Evolutionary conservation across 495 filamentous ascomycete genomes (phyloP).

Genomic region (Tuber magnatum): DNA sequence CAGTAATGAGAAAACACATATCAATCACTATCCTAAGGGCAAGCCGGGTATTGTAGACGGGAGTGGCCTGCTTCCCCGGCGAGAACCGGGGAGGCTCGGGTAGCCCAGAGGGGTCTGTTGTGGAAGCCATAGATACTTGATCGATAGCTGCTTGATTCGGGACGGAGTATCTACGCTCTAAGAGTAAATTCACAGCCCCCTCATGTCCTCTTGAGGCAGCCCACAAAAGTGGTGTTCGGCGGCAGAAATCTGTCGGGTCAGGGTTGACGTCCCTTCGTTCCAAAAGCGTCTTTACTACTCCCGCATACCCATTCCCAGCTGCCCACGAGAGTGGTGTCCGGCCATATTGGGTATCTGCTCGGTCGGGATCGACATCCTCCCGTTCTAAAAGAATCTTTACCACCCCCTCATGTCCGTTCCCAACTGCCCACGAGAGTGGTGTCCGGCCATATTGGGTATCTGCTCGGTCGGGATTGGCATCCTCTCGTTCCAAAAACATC

Average conservation of each 20-base stretch:
- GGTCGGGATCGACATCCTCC: neutral
- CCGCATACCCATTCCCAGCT: neutral
- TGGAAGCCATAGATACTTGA: too few species aligned
- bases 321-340: neutral
- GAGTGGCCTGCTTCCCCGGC: neutral
- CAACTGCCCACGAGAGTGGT: neutral
- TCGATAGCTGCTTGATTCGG: neutral
- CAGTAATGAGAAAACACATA: neutral
- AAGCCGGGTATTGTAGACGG: neutral
- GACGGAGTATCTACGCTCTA: neutral
- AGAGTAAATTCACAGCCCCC: neutral
- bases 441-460: neutral
- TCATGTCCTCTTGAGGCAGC: neutral
- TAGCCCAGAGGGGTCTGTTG: too few species aligned
- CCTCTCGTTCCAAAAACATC: neutral
- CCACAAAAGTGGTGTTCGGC: neutral
- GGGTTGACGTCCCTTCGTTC: neutral
- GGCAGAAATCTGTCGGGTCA: neutral
- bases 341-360: neutral
- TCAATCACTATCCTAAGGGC: neutral
- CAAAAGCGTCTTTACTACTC: neutral
- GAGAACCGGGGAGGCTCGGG: too few species aligned
- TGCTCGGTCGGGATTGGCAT: neutral
- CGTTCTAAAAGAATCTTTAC: neutral
- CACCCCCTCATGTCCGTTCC: neutral